Conservation (phyloP, 2,329 filamentous ascomycete genomes). For the Colletotrichum sidae region DNA sequence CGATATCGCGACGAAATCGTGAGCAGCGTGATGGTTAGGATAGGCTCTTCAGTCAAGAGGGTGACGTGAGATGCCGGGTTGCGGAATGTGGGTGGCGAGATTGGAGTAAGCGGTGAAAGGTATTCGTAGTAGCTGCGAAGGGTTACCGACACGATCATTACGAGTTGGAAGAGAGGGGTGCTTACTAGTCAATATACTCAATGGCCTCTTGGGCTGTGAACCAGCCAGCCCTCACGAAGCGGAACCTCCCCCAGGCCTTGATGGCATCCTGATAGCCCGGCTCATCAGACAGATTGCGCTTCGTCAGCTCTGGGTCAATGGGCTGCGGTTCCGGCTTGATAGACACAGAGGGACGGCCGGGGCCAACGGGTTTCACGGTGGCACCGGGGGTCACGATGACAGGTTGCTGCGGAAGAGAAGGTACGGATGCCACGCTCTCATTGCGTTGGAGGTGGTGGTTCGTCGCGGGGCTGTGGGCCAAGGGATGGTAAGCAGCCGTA, state of each 20-base stretch:
- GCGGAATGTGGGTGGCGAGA: conserved; percentile 90
- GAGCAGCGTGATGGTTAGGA: conserved; percentile 89
- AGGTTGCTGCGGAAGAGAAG: conserved; percentile 36
- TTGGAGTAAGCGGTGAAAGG: conserved; percentile 90
- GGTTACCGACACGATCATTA: not conserved
- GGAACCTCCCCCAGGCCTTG: conserved; percentile 89
- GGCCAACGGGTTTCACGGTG: conserved; percentile 29
- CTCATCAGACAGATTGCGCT: conserved; percentile 58
- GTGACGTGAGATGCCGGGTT: conserved; percentile 83
- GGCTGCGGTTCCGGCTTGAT: conserved; percentile 49
- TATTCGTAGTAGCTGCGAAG: conserved; percentile 83
- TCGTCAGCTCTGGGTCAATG: conserved; percentile 60
- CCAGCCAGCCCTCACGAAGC: conserved; percentile 97
- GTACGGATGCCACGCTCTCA: conserved; percentile 43
- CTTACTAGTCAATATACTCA: conserved; percentile 91
- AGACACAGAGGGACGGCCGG: conserved; percentile 15
- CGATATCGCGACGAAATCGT: conserved; percentile 92
- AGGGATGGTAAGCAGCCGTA: conserved; percentile 35
- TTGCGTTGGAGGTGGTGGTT: conserved; percentile 45
- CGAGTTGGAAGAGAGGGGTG: not conserved
- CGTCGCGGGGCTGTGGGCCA: conserved; percentile 29
- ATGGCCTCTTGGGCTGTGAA: conserved; percentile 95
- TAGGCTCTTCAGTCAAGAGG: conserved; percentile 89
- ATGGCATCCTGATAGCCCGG: conserved; percentile 76
- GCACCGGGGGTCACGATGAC: conserved; percentile 33